Conservation (phyloP, 1,284 basidiomycete species). For the Tilletia walkeri region DNA sequence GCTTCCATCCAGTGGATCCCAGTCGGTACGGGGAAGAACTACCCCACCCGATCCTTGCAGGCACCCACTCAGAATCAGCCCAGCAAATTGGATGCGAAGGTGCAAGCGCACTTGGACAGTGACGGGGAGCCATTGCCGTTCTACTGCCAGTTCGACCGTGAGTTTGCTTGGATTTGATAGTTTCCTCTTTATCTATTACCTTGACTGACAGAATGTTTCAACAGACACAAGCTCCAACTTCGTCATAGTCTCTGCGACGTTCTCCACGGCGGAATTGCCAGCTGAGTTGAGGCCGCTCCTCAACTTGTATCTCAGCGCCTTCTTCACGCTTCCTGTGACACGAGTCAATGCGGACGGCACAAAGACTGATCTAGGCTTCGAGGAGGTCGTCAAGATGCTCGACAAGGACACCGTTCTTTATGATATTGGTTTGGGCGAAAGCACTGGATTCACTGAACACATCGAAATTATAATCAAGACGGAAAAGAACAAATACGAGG, state of each 20-base stretch:
- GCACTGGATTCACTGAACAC: conserved; percentile 70
- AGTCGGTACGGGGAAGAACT: conserved; percentile 67
- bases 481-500: conserved; percentile 75
- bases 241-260: conserved; percentile 69
- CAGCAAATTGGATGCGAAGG: conserved; percentile 38
- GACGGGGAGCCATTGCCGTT: conserved; percentile 75
- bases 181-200: background rate
- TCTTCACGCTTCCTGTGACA: conserved; percentile 84
- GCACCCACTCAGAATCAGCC: conserved; percentile 34
- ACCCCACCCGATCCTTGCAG: conserved; percentile 38
- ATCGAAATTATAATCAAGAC: conserved; percentile 70
- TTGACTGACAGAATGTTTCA: background rate
- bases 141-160: conserved; percentile 77
- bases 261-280: conserved; percentile 59
- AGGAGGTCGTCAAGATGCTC: conserved; percentile 85
- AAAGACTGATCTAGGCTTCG: conserved; percentile 66
- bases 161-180: conserved; percentile 18
- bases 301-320: conserved; percentile 76
- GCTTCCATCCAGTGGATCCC: conserved; percentile 91
- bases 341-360: conserved; percentile 66
- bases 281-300: conserved; percentile 62
- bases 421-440: conserved; percentile 70
- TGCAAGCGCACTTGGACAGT: conserved; percentile 69
- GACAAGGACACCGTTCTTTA: conserved; percentile 90
- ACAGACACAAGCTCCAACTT: conserved; percentile 75